These are phyloP conservation scores for Musa itinerans DNA, from an alignment of 176 grass and related monocot species.

Conservation along the genomic window DNA sequence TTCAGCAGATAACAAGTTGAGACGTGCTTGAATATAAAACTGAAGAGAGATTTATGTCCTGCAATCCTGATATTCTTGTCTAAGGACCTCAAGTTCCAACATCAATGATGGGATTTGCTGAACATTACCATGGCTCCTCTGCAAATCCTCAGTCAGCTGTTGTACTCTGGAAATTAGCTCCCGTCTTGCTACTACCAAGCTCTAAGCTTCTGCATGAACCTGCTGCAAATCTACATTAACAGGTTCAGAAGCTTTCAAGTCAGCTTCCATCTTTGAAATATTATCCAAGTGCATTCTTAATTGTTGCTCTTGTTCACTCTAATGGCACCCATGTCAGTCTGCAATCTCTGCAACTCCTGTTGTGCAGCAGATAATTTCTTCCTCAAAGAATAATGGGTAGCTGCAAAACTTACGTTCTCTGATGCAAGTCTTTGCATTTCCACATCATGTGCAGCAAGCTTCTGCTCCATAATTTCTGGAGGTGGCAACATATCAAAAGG, in stretches of 20 bases:
- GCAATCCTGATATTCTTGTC: conserved; percentile 74
- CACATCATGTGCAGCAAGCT: conserved; percentile 44
- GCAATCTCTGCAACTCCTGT: conserved; percentile 67
- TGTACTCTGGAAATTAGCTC: conserved; percentile 44
- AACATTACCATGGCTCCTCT: conserved; percentile 58
- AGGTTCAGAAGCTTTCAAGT: conserved; percentile 47
- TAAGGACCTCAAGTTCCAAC: conserved; percentile 47
- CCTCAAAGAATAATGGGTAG: conserved; percentile 51
- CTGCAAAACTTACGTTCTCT: conserved; percentile 60
- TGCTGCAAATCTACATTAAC: conserved; percentile 70
- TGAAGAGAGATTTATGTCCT: conserved; percentile 29
- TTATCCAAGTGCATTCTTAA: conserved; percentile 55
- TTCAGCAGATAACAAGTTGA: neutral
- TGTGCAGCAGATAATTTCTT: conserved; percentile 60
- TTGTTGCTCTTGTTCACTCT: conserved; percentile 60
- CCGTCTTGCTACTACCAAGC: conserved; percentile 42
- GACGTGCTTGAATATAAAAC: conserved; percentile 14
- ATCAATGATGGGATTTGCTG: conserved; percentile 59
- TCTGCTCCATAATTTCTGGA: conserved; percentile 76
- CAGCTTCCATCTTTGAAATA: conserved; percentile 75
- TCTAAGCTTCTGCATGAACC: conserved; percentile 59
- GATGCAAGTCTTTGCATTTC: conserved; percentile 77
- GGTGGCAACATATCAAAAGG: conserved; percentile 53
- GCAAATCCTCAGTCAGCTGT: conserved; percentile 75
- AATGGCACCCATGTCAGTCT: conserved; percentile 37